Evolutionary conservation across 2,329 filamentous ascomycete genomes (phyloP), one percentile per base, ranked within the genome.

Genomic region (Arthrobotrys entomopaga): DNA sequence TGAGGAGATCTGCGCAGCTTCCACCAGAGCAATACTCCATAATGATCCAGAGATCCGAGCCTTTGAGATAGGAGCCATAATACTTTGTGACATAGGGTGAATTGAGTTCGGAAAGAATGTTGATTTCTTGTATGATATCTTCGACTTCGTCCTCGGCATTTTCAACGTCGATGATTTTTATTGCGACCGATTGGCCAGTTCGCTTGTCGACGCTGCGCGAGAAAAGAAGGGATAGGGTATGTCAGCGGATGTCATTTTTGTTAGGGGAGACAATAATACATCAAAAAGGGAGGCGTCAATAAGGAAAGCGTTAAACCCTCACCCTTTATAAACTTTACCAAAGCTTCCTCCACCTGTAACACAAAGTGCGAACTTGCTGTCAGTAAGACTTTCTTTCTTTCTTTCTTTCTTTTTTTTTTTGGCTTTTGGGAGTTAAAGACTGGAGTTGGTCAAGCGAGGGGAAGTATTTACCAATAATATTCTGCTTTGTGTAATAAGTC

Each of bases 11-110:
- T 54, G 92, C 93, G 80, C 95, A 98, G 82, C 94, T 98, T 3
- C 95, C 95, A 20, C 95, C 95, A 0, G 94, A 93, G 82, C 95
- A 99, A 80, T 95, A 99, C 82, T 99, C 95, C 95, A 99, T 99
- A 81, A 98, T 93, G 79, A 99, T 99, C 95, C 95, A 99, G 79
- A 99, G 84, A 83, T 98, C 92, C 1, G 93, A 95, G 22, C 94
- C 95, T 80, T 97, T 97, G 78, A 97, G 88, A 80, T 95, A 98
- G 66, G 94, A 97, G 77, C 95, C 95, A 83, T 97, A 93, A 84
- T 99, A 99, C 82, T 96, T 95, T 43, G 95, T 99, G 76, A 98
- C 94, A 80, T 96, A 97, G 16, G 93, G 93, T 16, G 94, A 98
- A 83, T 96, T 92, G 77, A 99, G 88, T 82, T 96, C 94, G 34